Base-by-base conservation (phyloP, 192 early-diverging fungal genomes). In the Linnemannia elongata region DNA sequence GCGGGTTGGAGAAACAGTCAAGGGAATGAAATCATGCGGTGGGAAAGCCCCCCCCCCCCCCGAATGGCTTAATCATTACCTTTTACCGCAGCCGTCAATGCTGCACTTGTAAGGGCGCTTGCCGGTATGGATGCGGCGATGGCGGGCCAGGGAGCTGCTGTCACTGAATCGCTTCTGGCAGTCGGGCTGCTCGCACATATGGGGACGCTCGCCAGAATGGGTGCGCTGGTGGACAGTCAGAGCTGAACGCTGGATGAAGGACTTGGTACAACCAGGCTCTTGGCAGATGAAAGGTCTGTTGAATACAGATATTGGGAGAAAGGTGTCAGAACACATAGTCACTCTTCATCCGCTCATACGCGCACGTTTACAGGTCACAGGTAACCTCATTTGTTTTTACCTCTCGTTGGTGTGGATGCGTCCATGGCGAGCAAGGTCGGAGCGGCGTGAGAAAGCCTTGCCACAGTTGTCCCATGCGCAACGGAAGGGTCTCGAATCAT, bases 391-490 rank as follows among this genome's bases (percentile, higher is more conserved):
- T 39, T 36, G 12, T 36, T 12, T 44, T 54, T 57, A 44, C 93
- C 94, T 92, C 79, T 96, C 95, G 75, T 95, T 94, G 47, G 94
- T 96, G 85, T 97, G 96, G 82, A 96, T 96, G 66, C 95, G 91
- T 41, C 87, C 90, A 90, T 97, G 96, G 47, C 96, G 92, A 54
- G 94, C 93, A 20, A 96, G 90, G 82, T 97, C 96, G 44, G 93
- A 93, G 72, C 91, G 88, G 55, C 92, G 90, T 74, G 89, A 94
- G 78, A 96, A 96, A 63, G 92, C 89, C 89, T 96, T 96, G 76
- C 79, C 78, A 84, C 96, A 96, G 36, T 82, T 88, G 42, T 66
- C 74, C 91, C 93, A 95, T 22, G 79, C 69, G 83, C 95, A 96
- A 41, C 78, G 79, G 76, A 91, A 91, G 12, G 88, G 88, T 78